These are phyloP conservation scores for Solanum ahanhuiri DNA, from an alignment of 257 asterid genomes.

Conservation along the genomic window DNA sequence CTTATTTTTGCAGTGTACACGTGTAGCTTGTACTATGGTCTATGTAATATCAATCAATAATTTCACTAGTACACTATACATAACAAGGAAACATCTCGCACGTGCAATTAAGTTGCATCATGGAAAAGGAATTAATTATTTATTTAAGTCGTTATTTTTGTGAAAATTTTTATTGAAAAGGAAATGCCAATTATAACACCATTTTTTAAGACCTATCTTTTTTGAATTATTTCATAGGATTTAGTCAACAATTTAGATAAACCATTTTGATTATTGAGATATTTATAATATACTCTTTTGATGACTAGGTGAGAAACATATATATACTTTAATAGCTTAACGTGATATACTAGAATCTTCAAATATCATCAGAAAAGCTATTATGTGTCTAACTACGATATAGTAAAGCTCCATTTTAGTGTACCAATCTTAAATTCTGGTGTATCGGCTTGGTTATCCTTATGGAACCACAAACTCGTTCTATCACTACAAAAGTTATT, in stretches of 20 bases:
- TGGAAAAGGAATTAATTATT: neutral
- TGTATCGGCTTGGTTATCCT: neutral
- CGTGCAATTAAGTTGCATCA: neutral
- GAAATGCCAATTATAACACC: neutral
- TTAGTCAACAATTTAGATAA: neutral
- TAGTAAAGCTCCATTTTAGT: rapidly evolving
- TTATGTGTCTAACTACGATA: neutral
- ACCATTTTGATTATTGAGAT: neutral
- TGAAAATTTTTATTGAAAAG: neutral
- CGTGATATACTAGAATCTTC: neutral
- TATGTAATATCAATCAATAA: neutral
- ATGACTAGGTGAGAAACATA: neutral
- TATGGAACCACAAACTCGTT: no score
- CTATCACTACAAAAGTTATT: rapidly evolving
- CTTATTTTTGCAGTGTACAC: neutral
- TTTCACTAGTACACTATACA: neutral
- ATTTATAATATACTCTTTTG: neutral
- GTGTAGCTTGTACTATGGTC: neutral
- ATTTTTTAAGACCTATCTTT: neutral
- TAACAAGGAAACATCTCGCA: neutral
- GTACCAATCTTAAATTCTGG: no score
- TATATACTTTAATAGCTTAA: neutral
- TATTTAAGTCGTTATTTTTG: neutral
- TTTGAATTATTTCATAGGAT: neutral
- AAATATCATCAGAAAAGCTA: neutral